Evolutionary conservation across 2,329 filamentous ascomycete genomes (phyloP).

Genomic region (Colletotrichum trifolii): DNA sequence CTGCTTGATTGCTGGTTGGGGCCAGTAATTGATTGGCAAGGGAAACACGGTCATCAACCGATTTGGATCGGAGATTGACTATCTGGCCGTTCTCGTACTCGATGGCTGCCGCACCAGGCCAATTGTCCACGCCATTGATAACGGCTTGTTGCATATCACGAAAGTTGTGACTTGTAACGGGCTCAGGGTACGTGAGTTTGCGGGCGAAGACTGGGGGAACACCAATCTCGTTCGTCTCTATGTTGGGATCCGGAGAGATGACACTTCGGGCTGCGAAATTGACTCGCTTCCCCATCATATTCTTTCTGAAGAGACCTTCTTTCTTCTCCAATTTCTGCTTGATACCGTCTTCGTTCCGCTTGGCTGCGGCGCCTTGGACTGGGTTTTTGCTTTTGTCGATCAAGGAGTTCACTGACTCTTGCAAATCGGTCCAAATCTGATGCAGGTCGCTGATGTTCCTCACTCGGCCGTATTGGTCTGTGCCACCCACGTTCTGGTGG

Average conservation of each 20-base stretch:
- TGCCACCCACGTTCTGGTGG: conserved; percentile 57
- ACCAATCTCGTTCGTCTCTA: conserved; percentile 98
- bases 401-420: conserved; percentile 91
- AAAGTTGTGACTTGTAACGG: conserved; percentile 97
- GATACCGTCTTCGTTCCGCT: conserved; percentile 89
- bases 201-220: conserved; percentile 97
- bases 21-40: conserved; percentile 94
- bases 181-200: conserved; percentile 96
- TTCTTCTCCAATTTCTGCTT: conserved; percentile 99
- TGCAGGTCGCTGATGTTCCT: conserved; percentile 81
- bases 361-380: conserved; percentile 79
- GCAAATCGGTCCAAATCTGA: conserved; percentile 83
- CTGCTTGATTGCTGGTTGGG: conserved; percentile 78
- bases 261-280: conserved; percentile 98
- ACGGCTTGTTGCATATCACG: conserved; percentile 95
- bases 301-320: conserved; percentile 96
- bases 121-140: conserved; percentile 92
- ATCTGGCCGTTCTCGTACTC: conserved; percentile 96
- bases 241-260: conserved; percentile 97
- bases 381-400: conserved; percentile 92
- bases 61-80: conserved; percentile 87
- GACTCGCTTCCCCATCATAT: conserved; percentile 99
- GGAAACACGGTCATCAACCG: conserved; percentile 85
- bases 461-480: conserved; percentile 56
- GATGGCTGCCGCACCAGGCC: conserved; percentile 93